Conservation (phyloP, 257 asterid genomes). For the Rubia yunnanensis region DNA sequence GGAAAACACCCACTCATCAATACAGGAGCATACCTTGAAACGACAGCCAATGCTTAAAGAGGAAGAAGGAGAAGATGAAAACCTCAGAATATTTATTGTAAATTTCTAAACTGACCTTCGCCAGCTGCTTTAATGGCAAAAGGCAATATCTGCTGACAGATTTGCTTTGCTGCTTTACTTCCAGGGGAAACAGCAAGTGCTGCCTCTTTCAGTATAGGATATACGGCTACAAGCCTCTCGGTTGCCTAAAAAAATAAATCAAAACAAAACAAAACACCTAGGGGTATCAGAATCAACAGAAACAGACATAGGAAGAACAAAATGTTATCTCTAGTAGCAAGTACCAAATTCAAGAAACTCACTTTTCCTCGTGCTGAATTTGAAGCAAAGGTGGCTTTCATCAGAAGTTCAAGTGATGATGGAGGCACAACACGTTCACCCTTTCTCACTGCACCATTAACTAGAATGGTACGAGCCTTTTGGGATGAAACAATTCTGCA, state of each 20-base stretch:
- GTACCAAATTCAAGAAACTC: neutral
- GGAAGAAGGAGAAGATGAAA: neutral
- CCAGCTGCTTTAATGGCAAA: conserved; percentile 23
- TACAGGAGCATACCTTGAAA: neutral
- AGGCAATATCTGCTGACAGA: conserved; percentile 21
- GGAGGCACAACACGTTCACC: conserved; percentile 22
- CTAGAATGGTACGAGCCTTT: conserved; percentile 15
- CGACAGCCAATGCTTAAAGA: neutral
- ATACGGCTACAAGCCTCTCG: conserved; percentile 23
- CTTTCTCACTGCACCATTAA: conserved; percentile 22
- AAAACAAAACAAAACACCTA: neutral
- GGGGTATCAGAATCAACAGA: neutral
- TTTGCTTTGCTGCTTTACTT: conserved; percentile 25
- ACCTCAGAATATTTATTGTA: neutral
- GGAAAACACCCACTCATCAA: conserved; percentile 8
- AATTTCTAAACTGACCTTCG: conserved; percentile 15
- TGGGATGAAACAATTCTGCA: conserved; percentile 15
- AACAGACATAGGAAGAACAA: neutral
- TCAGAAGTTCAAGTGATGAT: conserved; percentile 14
- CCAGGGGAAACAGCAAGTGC: conserved; percentile 28
- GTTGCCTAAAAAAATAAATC: conserved; percentile 16
- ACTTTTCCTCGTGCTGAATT: conserved; percentile 16
- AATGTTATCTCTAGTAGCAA: neutral
- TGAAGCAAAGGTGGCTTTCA: conserved; percentile 15
- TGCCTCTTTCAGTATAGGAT: conserved; percentile 25